phyloP scores from a whole-genome alignment of 306 rosid genomes.

The Senna tora region DNA sequence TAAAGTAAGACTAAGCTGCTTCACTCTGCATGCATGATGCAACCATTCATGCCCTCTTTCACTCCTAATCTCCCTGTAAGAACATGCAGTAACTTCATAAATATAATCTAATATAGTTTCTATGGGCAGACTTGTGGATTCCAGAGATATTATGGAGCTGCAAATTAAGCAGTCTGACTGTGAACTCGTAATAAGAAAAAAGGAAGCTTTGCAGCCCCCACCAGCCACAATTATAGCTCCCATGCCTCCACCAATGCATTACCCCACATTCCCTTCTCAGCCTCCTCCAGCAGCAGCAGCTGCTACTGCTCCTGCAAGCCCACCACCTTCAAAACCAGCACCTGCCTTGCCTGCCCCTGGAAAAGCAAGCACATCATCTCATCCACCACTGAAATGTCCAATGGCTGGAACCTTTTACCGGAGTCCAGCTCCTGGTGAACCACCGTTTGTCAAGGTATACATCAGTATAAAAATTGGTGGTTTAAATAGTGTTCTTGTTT shows the following conservation, averaged over 20 bases:
- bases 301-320: conserved; percentile 49
- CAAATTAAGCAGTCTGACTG: conserved; percentile 81
- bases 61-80: conserved; percentile 4
- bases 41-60: not conserved
- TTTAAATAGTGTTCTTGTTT: not conserved
- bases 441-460: conserved; percentile 81
- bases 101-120: conserved; percentile 34
- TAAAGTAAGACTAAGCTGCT: conserved; percentile 62
- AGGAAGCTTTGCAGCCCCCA: conserved; percentile 76
- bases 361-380: conserved; percentile 59
- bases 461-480: not conserved
- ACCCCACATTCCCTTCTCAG: conserved; percentile 43
- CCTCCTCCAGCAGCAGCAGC: conserved; percentile 48
- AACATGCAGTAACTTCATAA: not conserved
- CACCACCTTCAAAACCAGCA: conserved; percentile 48
- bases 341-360: conserved; percentile 65
- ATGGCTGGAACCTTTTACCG: conserved; percentile 96
- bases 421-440: conserved; percentile 82
- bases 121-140: conserved; percentile 82
- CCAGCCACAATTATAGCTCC: conserved; percentile 39
- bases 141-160: conserved; percentile 90
- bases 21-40: conserved; percentile 7
- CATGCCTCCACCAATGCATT: conserved; percentile 44
- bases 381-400: conserved; percentile 78
- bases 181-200: conserved; percentile 76